phyloP scores from a whole-genome alignment of 2,329 filamentous ascomycete species.

The Clathrospora elynae region DNA sequence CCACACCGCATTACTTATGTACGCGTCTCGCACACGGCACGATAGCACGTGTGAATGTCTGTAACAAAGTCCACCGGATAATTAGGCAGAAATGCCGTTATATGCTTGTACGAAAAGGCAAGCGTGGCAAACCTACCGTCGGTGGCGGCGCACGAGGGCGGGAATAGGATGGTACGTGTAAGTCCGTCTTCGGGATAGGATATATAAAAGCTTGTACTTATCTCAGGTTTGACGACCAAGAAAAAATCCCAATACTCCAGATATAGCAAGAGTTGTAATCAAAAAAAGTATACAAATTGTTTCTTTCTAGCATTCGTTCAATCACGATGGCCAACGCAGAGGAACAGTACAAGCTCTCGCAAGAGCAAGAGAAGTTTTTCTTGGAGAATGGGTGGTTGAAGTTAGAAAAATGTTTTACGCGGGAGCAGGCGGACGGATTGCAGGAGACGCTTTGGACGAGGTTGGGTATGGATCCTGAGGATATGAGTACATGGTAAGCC shows the following conservation, averaged over 20 bases:
- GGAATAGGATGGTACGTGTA: not conserved
- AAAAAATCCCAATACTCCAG: too few species aligned
- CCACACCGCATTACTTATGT: slow-evolving; percentile 23
- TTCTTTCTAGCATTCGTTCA: not conserved
- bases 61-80: slow-evolving; percentile 28
- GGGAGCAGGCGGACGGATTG: slow-evolving; percentile 55
- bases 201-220: slow-evolving; percentile 10
- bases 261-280: not conserved
- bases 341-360: slow-evolving; percentile 45
- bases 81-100: slow-evolving; percentile 24
- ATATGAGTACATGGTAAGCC: slow-evolving; percentile 66
- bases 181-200: slow-evolving; percentile 1
- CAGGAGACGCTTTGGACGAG: slow-evolving; percentile 64
- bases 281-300: not conserved
- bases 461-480: slow-evolving; percentile 66
- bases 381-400: slow-evolving; percentile 62
- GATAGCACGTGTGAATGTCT: slow-evolving; percentile 18
- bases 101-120: not conserved
- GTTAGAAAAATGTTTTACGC: slow-evolving; percentile 58
- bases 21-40: not conserved
- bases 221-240: too few species aligned
- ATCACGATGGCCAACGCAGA: slow-evolving; percentile 21
- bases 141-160: not conserved
- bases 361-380: slow-evolving; percentile 59
- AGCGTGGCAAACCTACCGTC: slow-evolving; percentile 3